phyloP scores from a whole-genome alignment of 1,139 yeast genomes.

The Pneumocystis sp. region DNA sequence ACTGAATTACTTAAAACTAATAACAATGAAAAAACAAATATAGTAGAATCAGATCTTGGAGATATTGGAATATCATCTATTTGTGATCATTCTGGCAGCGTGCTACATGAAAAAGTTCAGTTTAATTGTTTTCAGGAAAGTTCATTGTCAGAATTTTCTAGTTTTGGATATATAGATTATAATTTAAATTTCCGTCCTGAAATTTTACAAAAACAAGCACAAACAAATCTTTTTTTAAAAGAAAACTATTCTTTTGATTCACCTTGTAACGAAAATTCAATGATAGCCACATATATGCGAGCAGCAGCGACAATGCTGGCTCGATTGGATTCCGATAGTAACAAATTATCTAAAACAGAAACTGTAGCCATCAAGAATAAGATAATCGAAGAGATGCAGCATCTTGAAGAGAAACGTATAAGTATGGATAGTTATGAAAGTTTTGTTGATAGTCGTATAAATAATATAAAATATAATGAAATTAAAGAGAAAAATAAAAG shows the following conservation, averaged over 20 bases:
- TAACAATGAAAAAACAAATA: neutral
- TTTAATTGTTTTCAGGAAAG: neutral
- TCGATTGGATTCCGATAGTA: constrained; percentile 56
- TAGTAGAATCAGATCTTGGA: constrained; percentile 17
- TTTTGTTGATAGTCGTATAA: neutral
- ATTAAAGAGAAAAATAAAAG: constrained; percentile 14
- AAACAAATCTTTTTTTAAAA: constrained; percentile 9
- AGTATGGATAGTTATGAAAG: constrained; percentile 14
- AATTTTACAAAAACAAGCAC: neutral
- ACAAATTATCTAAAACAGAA: constrained; percentile 59
- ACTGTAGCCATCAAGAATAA: constrained; percentile 55
- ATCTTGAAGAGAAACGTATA: constrained; percentile 46
- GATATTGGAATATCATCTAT: constrained; percentile 10
- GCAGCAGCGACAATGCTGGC: constrained; percentile 90
- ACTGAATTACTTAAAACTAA: neutral
- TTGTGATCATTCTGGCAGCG: neutral
- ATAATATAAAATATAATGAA: neutral
- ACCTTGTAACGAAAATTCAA: neutral
- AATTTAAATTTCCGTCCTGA: neutral
- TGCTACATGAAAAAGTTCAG: neutral
- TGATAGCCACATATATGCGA: constrained; percentile 74
- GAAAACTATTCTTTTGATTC: constrained; percentile 9
- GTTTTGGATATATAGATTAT: neutral
- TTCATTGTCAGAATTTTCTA: neutral
- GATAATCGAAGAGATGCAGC: constrained; percentile 77